A percentile compares a stretch with the other conserved stretches of the same genome.
Evolutionary conservation across 305 asterid genomes (phyloP).

Genomic region (Nicotiana rustica): DNA sequence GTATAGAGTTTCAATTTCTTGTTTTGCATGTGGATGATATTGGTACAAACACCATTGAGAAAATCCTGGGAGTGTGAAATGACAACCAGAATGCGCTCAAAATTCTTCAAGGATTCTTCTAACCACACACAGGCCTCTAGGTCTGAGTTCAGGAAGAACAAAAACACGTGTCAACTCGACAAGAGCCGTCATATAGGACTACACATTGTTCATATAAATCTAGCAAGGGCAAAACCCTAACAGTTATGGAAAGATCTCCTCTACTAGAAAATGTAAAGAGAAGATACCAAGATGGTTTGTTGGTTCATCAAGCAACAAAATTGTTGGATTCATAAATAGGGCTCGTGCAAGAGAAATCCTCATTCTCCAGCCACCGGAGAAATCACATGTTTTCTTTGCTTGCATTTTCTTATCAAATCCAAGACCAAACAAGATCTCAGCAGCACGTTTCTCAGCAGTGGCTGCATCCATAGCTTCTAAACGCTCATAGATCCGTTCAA

Average conservation of each 20-base stretch:
- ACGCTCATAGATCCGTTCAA: conserved; percentile 90
- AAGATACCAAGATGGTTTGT: conserved; percentile 96
- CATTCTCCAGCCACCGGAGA: conserved; percentile 99
- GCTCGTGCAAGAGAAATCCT: conserved; percentile 98
- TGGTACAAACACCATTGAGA: conserved; percentile 97
- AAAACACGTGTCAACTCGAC: not conserved
- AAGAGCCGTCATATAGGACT: not conserved
- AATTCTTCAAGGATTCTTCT: conserved; percentile 86
- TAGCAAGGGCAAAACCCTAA: not conserved
- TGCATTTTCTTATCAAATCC: conserved; percentile 92
- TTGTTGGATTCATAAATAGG: conserved; percentile 93
- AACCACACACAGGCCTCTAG: conserved; percentile 99
- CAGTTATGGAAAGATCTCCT: not conserved
- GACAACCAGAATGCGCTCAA: conserved; percentile 90
- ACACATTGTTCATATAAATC: not conserved
- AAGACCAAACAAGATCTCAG: conserved; percentile 91
- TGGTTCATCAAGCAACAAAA: conserved; percentile 92
- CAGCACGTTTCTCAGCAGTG: conserved; percentile 98
- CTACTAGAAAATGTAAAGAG: not conserved
- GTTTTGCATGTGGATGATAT: conserved; percentile 97
- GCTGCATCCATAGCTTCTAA: conserved; percentile 89
- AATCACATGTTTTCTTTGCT: conserved; percentile 87
- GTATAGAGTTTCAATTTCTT: conserved; percentile 79
- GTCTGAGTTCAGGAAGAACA: conserved; percentile 55
- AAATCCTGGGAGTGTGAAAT: conserved; percentile 99